Base-by-base conservation (phyloP, 2,329 filamentous ascomycete species). In the Zymoseptoria tritici region DNA sequence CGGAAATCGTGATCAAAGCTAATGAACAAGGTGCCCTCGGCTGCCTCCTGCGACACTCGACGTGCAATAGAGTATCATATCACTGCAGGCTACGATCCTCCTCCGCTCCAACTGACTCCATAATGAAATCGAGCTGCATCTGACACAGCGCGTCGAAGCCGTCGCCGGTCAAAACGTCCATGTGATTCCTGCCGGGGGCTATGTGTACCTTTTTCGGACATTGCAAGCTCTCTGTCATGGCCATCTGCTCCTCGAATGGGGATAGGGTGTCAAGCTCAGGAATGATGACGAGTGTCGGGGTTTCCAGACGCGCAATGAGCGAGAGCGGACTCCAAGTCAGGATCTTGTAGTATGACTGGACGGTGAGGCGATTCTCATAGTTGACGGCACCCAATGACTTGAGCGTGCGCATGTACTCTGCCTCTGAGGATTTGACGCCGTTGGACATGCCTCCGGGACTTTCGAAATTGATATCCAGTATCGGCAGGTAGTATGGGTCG, bases 401-500 rank as follows among this genome's bases (percentile, higher is more conserved):
- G 31, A n/a, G 55, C 57, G 13, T 60, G 58, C 22, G 60, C 57
- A 52, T 62, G 16, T 60, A 63, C 13, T 62, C 57, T 52, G 58
- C 60, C 49, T 64, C 63, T 22, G 65, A 62, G 19, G 66, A 60
- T 24, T 68, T 60, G 53, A 57, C 31, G 58, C 58, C 52, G 42
- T 49, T 13, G 8, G 67, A 69, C 56, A 77, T 70, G 11, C 75
- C 75, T 1, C 68, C 71, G 2, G 74, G 72, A 55, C 76, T 75
- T 57, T 75, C 70, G 7, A 75, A 76, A 9, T 70, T 61, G 26
- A 65, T 66, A 13, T 67, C 75, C 13, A 79, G 60, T 31, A 76
- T 65, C 1, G 75, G 73, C 0, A 80, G 57, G 52, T 66, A 71
- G 56, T 75, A 69, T 0, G 77, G 71, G 31, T 64, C 58, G 60